phyloP scores from a whole-genome alignment of 75 land plant genomes.

The Picea glauca region DNA sequence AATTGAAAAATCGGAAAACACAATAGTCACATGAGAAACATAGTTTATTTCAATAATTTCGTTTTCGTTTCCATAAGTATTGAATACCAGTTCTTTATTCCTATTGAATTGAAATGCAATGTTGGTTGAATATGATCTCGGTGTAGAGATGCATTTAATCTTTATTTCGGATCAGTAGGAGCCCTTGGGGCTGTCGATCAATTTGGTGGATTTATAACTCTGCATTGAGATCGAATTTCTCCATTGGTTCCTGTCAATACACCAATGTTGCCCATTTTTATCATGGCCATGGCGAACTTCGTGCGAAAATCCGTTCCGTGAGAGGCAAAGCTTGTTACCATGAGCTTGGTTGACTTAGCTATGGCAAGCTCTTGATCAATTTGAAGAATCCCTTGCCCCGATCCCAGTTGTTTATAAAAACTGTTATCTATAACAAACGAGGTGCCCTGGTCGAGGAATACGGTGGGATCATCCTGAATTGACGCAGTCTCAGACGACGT shows the following conservation, averaged over 20 bases:
- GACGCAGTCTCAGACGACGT: slow-evolving; percentile 9
- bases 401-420: slow-evolving; percentile 38
- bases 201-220: slow-evolving; percentile 9
- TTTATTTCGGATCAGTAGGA: too few relatives aligned
- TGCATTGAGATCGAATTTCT: slow-evolving; percentile 50
- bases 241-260: slow-evolving; percentile 52
- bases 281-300: slow-evolving; percentile 48
- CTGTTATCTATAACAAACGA: slow-evolving; percentile 44
- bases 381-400: slow-evolving; percentile 45
- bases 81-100: too few relatives aligned
- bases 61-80: too few relatives aligned
- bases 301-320: slow-evolving; percentile 19
- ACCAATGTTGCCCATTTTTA: slow-evolving; percentile 49
- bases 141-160: too few relatives aligned
- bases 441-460: slow-evolving; percentile 36
- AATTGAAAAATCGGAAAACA: background rate
- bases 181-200: too few relatives aligned
- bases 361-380: slow-evolving; percentile 50
- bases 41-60: too few relatives aligned
- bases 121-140: too few relatives aligned
- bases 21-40: too few relatives aligned
- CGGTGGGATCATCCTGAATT: slow-evolving; percentile 8
- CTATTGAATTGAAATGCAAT: too few relatives aligned
- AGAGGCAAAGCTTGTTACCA: slow-evolving; percentile 27
- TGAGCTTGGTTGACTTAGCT: slow-evolving; percentile 22